Conservation (phyloP, 1,284 basidiomycete genomes). For the Xerocomus amazonicus region DNA sequence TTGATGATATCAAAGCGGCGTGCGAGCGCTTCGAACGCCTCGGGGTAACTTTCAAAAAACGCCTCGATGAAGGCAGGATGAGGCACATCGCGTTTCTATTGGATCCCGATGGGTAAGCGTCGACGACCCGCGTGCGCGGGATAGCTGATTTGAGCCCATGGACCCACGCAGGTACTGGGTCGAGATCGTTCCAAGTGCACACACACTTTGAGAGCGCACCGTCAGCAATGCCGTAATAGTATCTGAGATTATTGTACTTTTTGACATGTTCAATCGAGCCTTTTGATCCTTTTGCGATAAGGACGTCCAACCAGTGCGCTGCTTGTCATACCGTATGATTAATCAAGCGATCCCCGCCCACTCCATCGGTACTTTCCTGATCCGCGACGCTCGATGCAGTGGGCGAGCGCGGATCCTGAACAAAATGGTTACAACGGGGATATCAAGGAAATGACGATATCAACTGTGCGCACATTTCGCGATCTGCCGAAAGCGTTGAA, state of each 20-base stretch:
- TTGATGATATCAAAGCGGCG: constrained; percentile 80
- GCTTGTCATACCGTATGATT: background rate
- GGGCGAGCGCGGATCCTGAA: background rate
- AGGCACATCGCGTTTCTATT: constrained; percentile 83
- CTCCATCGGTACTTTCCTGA: background rate
- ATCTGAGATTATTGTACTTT: background rate
- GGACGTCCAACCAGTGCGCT: background rate
- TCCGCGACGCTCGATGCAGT: background rate
- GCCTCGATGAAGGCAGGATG: constrained; percentile 84
- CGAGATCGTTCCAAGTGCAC: constrained; percentile 29
- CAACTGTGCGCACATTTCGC: background rate
- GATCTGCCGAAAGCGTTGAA: background rate
- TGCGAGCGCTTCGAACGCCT: constrained; percentile 83
- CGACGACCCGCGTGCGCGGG: constrained; percentile 2
- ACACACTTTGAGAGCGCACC: constrained; percentile 11
- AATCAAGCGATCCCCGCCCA: background rate
- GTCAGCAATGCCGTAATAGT: background rate
- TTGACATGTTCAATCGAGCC: constrained; percentile 2
- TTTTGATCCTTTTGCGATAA: background rate
- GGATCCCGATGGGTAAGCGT: constrained; percentile 76
- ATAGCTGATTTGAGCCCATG: background rate
- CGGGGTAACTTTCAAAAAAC: constrained; percentile 88
- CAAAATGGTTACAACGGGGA: background rate
- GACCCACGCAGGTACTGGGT: constrained; percentile 31
- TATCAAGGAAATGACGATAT: background rate